Percentiles rank a stretch among this genome's conserved stretches.
phyloP scores from a whole-genome alignment of 2,329 filamentous ascomycete genomes.

The Sordariomycetes sp. region DNA sequence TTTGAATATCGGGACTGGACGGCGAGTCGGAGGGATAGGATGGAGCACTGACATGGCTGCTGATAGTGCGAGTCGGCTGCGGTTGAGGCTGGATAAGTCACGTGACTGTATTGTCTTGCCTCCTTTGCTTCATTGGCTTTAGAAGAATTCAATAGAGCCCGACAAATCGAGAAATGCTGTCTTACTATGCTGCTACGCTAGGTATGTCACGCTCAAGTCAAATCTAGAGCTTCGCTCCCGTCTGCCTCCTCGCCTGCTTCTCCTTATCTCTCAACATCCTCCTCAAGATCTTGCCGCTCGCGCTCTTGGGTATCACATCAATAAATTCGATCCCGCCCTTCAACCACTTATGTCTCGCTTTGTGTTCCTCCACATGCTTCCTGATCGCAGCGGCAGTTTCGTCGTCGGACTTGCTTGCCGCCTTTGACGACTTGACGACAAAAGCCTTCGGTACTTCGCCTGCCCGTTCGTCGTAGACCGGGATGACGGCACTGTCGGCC shows the following conservation, averaged over 20 bases:
- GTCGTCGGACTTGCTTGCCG: slow-evolving; percentile 40
- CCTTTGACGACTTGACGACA: slow-evolving; percentile 37
- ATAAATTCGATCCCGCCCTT: slow-evolving; percentile 52
- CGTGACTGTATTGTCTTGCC: no score
- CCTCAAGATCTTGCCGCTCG: slow-evolving; percentile 62
- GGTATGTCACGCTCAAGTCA: no score
- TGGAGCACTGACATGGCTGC: no score
- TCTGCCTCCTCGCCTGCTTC: slow-evolving; percentile 51
- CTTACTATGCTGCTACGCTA: no score
- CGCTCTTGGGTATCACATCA: slow-evolving; percentile 59
- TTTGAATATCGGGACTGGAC: no score
- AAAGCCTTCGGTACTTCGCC: slow-evolving; percentile 55
- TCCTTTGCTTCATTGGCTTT: no score
- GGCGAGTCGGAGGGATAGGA: no score
- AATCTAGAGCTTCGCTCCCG: slow-evolving; percentile 54
- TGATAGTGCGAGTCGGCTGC: no score
- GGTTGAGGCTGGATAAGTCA: no score
- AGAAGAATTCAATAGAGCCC: no score
- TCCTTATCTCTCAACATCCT: slow-evolving; percentile 62
- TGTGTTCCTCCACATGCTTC: slow-evolving; percentile 51
- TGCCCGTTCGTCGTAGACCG: slow-evolving; percentile 44
- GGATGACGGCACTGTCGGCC: slow-evolving; percentile 64
- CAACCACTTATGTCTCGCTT: slow-evolving; percentile 58
- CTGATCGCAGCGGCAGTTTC: slow-evolving; percentile 39
- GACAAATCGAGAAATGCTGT: no score